Percentiles rank a stretch among this genome's conserved stretches.
phyloP scores from a whole-genome alignment of 2,329 filamentous ascomycete species.

The Sclerotiophoma versabilis region DNA sequence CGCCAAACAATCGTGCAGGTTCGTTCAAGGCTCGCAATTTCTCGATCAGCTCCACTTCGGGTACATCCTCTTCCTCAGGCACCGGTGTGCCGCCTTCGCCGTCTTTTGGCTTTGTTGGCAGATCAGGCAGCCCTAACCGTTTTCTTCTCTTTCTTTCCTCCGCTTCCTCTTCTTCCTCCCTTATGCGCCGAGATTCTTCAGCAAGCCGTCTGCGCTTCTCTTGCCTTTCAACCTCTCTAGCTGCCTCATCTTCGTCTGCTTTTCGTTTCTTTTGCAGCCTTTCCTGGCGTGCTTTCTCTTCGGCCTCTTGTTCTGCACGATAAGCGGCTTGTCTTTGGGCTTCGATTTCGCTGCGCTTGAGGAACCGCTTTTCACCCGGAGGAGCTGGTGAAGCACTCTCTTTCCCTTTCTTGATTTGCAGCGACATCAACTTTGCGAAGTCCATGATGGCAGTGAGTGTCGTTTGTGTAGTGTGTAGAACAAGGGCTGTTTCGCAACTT shows the following conservation, averaged over 20 bases:
- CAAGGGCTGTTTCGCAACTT: neutral
- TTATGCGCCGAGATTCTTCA: constrained; percentile 74
- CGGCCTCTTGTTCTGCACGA: constrained; percentile 76
- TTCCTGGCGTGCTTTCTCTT: constrained; percentile 74
- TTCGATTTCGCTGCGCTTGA: constrained; percentile 86
- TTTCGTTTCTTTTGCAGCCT: constrained; percentile 82
- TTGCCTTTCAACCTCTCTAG: constrained; percentile 72
- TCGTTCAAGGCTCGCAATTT: constrained; percentile 76
- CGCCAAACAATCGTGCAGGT: constrained; percentile 80
- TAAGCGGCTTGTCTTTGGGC: constrained; percentile 82
- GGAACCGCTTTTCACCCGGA: constrained; percentile 67
- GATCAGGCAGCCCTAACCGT: constrained; percentile 79
- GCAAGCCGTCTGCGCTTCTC: constrained; percentile 83
- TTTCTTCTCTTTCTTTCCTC: constrained; percentile 77
- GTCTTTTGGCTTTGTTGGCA: constrained; percentile 60
- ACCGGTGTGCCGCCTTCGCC: constrained; percentile 53
- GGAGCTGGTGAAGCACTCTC: constrained; percentile 50
- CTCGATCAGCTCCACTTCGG: constrained; percentile 71
- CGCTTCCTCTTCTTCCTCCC: constrained; percentile 75
- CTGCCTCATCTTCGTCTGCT: constrained; percentile 82
- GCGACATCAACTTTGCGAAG: constrained; percentile 91
- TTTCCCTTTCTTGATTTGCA: constrained; percentile 87
- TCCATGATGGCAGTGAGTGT: constrained; percentile 69
- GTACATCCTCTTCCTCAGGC: constrained; percentile 66
- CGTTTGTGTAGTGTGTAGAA: neutral